phyloP scores from a whole-genome alignment of 345 rosid genomes.

The Toxicodendron radicans region DNA sequence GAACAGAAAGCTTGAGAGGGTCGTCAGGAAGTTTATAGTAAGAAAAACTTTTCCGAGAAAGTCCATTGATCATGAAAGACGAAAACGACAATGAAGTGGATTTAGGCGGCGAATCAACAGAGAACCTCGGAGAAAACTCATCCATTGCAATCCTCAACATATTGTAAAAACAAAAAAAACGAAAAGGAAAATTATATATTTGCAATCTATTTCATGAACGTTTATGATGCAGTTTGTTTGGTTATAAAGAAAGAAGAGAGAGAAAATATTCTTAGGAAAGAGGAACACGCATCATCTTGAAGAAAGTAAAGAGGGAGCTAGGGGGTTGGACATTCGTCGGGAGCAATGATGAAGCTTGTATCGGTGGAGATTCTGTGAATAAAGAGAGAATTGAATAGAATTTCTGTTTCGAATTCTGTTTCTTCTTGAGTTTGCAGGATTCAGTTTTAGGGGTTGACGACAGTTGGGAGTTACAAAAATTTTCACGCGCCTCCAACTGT shows the following conservation, averaged over 20 bases:
- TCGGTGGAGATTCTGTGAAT: slow-evolving; percentile 36
- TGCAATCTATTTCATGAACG: background rate
- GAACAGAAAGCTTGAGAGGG: slow-evolving; percentile 72
- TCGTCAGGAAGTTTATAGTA: slow-evolving; percentile 67
- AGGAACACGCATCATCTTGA: slow-evolving; percentile 29
- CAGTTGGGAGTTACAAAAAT: background rate
- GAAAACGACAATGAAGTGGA: slow-evolving; percentile 42
- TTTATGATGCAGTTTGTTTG: background rate
- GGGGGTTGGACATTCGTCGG: too few species aligned
- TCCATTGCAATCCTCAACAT: slow-evolving; percentile 25
- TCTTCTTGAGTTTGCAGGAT: too few species aligned
- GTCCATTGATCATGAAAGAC: slow-evolving; percentile 42
- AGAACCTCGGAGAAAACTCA: slow-evolving; percentile 11
- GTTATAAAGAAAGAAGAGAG: background rate
- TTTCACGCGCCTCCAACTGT: too few species aligned
- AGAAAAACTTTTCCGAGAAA: slow-evolving; percentile 38
- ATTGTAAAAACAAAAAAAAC: background rate
- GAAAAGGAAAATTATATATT: background rate
- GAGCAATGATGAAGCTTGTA: slow-evolving; percentile 28
- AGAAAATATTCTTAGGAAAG: slow-evolving; percentile 33
- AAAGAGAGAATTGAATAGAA: background rate
- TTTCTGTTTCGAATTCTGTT: too few species aligned
- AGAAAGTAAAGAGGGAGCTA: slow-evolving; percentile 14
- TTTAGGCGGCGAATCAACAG: slow-evolving; percentile 33
- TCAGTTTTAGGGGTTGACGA: too few species aligned